Conservation (phyloP, 148 eudicot species). For the Fallopia convolvulus region DNA sequence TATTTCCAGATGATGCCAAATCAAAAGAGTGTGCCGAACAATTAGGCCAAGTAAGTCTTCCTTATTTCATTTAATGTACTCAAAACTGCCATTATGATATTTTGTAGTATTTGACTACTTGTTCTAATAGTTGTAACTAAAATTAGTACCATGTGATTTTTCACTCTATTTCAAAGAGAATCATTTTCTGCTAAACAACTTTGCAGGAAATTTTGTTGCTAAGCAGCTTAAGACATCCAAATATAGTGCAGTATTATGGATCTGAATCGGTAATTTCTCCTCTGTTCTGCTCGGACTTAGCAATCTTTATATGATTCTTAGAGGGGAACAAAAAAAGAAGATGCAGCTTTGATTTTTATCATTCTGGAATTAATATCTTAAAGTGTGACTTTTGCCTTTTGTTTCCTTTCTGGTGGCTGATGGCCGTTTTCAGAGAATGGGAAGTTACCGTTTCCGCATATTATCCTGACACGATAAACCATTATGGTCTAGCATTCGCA, state of each 20-base stretch:
- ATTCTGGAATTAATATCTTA: not conserved
- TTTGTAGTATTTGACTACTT: not conserved
- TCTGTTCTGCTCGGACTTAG: not conserved
- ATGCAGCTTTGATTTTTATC: not conserved
- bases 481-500: not conserved
- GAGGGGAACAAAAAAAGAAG: not conserved
- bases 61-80: not conserved
- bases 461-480: not conserved
- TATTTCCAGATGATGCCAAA: conserved; percentile 52
- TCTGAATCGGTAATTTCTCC: conserved; percentile 33
- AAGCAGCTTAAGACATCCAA: conserved; percentile 48
- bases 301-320: not conserved
- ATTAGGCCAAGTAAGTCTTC: conserved; percentile 41
- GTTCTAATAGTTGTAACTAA: not conserved
- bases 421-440: not conserved
- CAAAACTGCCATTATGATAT: not conserved
- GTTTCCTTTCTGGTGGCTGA: conserved; percentile 5
- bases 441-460: not conserved
- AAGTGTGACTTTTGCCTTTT: not conserved
- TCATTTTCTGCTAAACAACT: not conserved
- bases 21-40: conserved; percentile 49
- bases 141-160: not conserved
- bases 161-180: conserved; percentile 1
- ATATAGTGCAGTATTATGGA: conserved; percentile 49
- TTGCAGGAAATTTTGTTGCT: conserved; percentile 46